Conservation (phyloP, 192 early-diverging fungal species). For the Oehlia diaphana region DNA sequence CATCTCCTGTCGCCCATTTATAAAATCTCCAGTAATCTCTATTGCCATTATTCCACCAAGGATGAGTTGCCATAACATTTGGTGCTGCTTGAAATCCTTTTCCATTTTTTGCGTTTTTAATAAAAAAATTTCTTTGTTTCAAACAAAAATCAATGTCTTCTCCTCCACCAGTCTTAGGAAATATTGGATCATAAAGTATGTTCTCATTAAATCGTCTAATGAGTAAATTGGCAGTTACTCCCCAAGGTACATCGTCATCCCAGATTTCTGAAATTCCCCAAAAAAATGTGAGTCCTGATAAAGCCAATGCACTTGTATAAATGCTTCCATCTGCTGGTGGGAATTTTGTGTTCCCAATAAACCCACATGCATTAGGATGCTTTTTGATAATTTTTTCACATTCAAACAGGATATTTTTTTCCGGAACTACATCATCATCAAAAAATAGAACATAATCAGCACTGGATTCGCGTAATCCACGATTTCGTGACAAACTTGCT, state of each 20-base stretch:
- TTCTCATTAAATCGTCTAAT: not conserved
- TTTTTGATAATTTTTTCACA: constrained; percentile 15
- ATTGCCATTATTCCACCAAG: constrained; percentile 25
- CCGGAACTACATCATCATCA: constrained; percentile 18
- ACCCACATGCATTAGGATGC: constrained; percentile 8
- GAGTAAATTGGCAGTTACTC: constrained; percentile 20
- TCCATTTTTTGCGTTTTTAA: not conserved
- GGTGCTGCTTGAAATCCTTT: constrained; percentile 6
- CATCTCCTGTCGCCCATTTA: constrained; percentile 16
- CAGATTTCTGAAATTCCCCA: constrained; percentile 1
- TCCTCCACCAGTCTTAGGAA: constrained; percentile 23
- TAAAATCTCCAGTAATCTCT: not conserved
- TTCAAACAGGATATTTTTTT: not conserved
- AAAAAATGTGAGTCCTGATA: not conserved
- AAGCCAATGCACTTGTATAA: not conserved
- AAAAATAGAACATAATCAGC: constrained; percentile 20
- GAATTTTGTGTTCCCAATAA: constrained; percentile 8
- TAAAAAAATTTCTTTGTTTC: not conserved
- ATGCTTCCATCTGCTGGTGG: not conserved
- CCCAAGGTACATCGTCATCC: constrained; percentile 6
- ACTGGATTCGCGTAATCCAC: constrained; percentile 1
- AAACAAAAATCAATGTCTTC: constrained; percentile 28
- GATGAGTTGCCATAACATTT: not conserved
- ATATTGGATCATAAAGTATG: not conserved
- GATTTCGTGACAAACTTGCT: constrained; percentile 15